Base-by-base conservation (phyloP, 257 asterid genomes). In the Misopates orontium region DNA sequence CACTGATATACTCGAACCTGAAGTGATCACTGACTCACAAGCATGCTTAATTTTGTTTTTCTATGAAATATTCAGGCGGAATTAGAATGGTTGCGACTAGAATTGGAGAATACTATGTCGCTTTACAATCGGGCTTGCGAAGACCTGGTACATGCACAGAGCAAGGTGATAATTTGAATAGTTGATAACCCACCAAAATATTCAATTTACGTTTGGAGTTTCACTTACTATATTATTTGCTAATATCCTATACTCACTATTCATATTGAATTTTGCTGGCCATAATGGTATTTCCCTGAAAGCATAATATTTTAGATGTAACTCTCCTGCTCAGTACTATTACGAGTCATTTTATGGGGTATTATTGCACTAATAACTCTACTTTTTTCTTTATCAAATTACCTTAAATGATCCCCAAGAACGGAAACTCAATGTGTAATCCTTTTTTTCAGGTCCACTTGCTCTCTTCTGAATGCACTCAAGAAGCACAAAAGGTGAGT, bases 41-140 rank as follows among this genome's bases (percentile, higher is more conserved):
- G 53, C 62, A 21, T 22, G 9, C 48, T 44, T 65, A 9, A 64
- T 57, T 71, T 51, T 76, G 60, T 45, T 71, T 42, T 73, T 69
- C 91, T 76, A 90, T 73, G 83, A 49, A 80, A 77, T 40, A 48
- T 62, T 67, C 83, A 75, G 64, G 78, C 82, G 62, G 98, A 91
- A 78, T 73, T 83, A n/a, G 88, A 77, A 63, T 67, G 59, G 63
- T 63, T 89, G 79, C 89, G 83, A 45, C 77, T 75, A 67, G 97
- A 89, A 62, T 64, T 91, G 72, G 81, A 72, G 56, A 74, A 72
- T 75, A 84, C 95, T 69, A 44, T 83, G 58, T 54, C 77, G 62
- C 68, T 87, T 89, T 91, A 91, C 73, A 85, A 70, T 64, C 92
- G 52, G 79, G 87, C 95, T 65, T 85, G 95, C 69, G 80, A 78